Base-by-base conservation (phyloP, 106 monocot genomes). In the Dioscorea zingiberensis region DNA sequence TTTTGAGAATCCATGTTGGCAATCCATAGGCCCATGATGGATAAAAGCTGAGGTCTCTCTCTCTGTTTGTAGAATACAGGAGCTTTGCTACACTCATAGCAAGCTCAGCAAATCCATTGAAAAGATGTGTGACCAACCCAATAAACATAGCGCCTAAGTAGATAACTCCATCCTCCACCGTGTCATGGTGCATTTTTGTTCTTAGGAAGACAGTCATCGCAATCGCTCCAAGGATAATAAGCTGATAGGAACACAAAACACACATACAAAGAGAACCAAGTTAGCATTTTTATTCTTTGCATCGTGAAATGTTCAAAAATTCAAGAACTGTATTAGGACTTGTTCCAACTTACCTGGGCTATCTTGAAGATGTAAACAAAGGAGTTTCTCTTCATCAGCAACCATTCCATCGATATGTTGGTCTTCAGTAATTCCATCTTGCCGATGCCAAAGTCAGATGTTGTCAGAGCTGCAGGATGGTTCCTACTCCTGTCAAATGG, bases 61-160 rank as follows among this genome's bases (percentile, higher is more conserved):
- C 84, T 76, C 64, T 80, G 84, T 54, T 84, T 84, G 45, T 80
- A 80, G 80, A 80, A 80, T 11, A 80, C 61, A 18, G 80, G 47
- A 84, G 73, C 62, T 69, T 60, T 12, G 30, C 29, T 29, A 84
- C 47, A 13, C 70, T 84, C 80, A 84, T 72, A 9, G 76, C 46
- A 30, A 84, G 29, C 48, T 84, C 84, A 8, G 77, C 73, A 59
- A 84, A 58, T 45, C 84, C 80, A 58, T 84, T 84, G 65, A 76
- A 84, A 49, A 84, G 49, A 23, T 71, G 58, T 22, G 58, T 69
- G 7, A 51, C 16, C 19, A 80, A 66, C 25, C 69, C 29, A 47
- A 67, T 67, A 56, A 85, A 80, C 25, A 85, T 26, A 12, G 80
- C 77, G 13, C 73, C 76, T 12, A 85, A 56, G 59, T 63, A 80